Base-by-base conservation (phyloP, 2,329 filamentous ascomycete species). In the Sarocladiaceae sp. region DNA sequence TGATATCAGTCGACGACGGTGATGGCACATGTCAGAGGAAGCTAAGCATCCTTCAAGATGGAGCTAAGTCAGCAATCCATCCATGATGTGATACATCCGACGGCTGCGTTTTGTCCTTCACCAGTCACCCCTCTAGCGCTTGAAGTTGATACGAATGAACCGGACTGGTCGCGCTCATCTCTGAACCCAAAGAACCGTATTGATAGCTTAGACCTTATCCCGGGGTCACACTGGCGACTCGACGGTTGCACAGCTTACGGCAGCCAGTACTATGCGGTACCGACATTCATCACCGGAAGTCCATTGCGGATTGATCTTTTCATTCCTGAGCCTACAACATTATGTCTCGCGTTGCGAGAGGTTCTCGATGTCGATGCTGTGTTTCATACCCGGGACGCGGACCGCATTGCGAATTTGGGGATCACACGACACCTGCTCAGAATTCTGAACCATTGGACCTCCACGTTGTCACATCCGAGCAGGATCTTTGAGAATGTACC, bases 181-280 rank as follows among this genome's bases (percentile, higher is more conserved):
- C 62, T 80, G 33, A 82, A 82, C 49, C 78, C 77, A 6, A 78
- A 76, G 56, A 81, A 80, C 53, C 69, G 77, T 47, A 73, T 81
- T 54, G 69, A 80, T 55, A 78, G 74, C 49, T 68, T 82, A 13
- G 67, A 65, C 3, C 58, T 63, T 6, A 66, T 68, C 2, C 41
- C 52, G 12, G 51, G 60, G 1, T 68, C 75, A 2, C 57, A 74
- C 6, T 82, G 78, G 77, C 68, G 73, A 26, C 71, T 82, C 39
- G 77, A 82, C 50, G 77, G 78, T 40, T 76, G 70, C 51, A 72
- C 73, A 18, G 72, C 69, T 15, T 65, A 76, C 45, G 78, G 76
- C 4, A 78, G 73, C 10, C 77, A 80, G 55, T 76, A 73, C 53
- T 80, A 74, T 54, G 70, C 68, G 21, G 55, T 78, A 3, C 77